Base-by-base conservation (phyloP, 768 basidiomycete genomes). In the Suillus sp. region DNA sequence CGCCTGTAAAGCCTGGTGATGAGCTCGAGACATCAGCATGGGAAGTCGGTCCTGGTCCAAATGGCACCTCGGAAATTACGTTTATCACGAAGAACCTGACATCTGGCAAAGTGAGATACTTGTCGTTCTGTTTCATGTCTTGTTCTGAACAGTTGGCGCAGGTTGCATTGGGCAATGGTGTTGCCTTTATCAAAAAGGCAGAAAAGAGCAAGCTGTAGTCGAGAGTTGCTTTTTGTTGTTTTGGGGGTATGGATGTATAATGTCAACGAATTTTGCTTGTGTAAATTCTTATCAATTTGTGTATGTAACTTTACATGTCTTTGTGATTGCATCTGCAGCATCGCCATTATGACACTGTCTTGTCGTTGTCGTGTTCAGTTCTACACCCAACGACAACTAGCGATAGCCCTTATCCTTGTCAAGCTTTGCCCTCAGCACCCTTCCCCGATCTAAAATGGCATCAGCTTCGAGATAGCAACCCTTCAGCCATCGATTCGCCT, bases 1-100 rank as follows among this genome's bases (percentile, higher is more conserved):
- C 90, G 1, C 93, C 93, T 35, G 92, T 95, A 13, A 88, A 84
- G 74, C 93, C 92, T 10, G 93, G 93, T 0, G 91, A 94, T 72
- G 84, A 81, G 47, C 81, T 94, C 35, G 89, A 94, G 82, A 93
- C 90, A 10, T 79, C 81, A 54, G 83, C 87, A 42, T 94, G 92
- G 92, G 89, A 91, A 69, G 81, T 93, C 7, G 90, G 90, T 3
- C 74, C 80, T 30, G 88, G 86, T 32, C 86, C 85, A 1, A 78
- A 83, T 48, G 87, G 85, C 9, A 86, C 83, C 3, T 68, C 64
- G 3, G 88, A 90, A 69, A 78, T 90, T 10, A 76, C 86, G 0
- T 90, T 91, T 66, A 75, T 82, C 55, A 89, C 87, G 5, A 88
- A 83, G 74, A 80, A 90, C 67, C 51, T 85, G 66, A 81, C 78